Conservation (phyloP, 73 alveolate species). For the Paramecium primaurelia region DNA sequence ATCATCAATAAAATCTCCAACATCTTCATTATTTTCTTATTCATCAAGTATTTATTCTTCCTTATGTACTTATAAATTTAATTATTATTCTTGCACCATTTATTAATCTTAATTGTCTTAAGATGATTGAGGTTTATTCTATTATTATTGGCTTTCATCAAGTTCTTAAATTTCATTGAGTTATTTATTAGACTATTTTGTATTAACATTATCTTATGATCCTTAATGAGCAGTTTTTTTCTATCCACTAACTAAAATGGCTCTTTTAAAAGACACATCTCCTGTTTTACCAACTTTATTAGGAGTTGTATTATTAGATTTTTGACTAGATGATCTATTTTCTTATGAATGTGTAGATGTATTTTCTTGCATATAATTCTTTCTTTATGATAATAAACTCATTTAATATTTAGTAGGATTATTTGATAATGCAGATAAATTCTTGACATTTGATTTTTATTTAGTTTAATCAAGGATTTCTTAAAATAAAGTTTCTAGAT, state of each 20-base stretch:
- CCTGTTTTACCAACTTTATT: neutral
- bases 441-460: neutral
- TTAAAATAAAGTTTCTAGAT: neutral
- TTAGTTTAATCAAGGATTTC: neutral
- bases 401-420: neutral
- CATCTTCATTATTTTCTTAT: neutral
- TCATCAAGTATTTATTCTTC: neutral
- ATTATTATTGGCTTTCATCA: neutral
- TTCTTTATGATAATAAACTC: neutral
- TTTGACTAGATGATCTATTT: constrained; percentile 12
- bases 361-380: neutral
- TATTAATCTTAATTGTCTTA: neutral
- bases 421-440: neutral
- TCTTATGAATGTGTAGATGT: neutral
- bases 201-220: neutral
- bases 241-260: neutral
- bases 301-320: neutral
- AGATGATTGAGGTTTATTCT: neutral
- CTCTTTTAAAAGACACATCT: neutral
- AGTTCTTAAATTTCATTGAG: neutral
- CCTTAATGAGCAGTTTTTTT: neutral
- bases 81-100: neutral
- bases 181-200: neutral
- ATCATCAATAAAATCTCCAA: neutral
- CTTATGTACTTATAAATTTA: neutral